Evolutionary conservation across 192 early-diverging fungal species (phyloP), one percentile per base, ranked within the genome.

Genomic region (Linnemannia elongata): DNA sequence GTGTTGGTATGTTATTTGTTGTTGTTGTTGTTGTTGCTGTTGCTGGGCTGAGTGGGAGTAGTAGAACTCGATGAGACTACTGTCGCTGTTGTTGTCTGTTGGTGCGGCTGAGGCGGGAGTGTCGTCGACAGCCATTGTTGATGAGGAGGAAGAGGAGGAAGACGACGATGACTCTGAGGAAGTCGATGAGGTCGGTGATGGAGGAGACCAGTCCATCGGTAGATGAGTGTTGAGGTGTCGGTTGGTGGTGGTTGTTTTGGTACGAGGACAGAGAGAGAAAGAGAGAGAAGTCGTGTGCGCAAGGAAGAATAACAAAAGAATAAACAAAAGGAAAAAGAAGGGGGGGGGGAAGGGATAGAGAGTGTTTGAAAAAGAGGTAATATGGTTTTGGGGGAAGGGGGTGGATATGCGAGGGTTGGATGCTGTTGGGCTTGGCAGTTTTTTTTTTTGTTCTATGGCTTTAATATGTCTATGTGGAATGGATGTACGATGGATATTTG

Each of bases 131-230:
- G 39, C 70, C 41, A 42, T 71, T 17, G 35, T n/a, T 24, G 70
- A 10, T 41, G 70, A 39, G 18, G 69, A 70, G 15, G 20, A 72
- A 42, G 70, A 66, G 24, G 60, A 66, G 10, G 60, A 60, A 0
- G 57, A 73, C 44, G 38, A 45, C 41, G 38, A 45, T 6, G 39
- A 17, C 38, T 73, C 35, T 33, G 69, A 42, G 35, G 39, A 24
- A 3, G 69, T 24, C 42, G 27, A 30, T 44, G 27, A 39, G 7
- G 38, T 27, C 18, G 72, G 44, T 30, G 72, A 49, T 30, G 72
- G 42, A 45, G 72, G 42, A 30, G 72, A 73, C 72, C 41, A 41
- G 72, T 66, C 60, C 60, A 66, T 66, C 60, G 33, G 60, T 45
- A 30, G 30, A 33, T 60, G 47, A 12, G 13, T 1, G 12, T 66